Conservation (phyloP, 2,329 filamentous ascomycete species). For the Zymoseptoria pseudotritici region DNA sequence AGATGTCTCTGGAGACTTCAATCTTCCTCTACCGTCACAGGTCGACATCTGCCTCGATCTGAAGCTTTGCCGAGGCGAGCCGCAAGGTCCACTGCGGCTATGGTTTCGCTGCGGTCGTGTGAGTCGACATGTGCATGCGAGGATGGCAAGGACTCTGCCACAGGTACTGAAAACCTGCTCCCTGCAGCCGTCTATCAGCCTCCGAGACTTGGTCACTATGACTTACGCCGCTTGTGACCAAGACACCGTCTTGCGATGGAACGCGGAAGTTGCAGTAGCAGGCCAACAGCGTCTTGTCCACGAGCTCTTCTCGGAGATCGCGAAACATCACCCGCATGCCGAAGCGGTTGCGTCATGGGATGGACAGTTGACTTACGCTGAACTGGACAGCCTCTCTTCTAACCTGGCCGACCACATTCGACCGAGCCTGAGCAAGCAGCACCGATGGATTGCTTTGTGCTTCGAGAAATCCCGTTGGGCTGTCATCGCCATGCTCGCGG, state of each 20-base stretch:
- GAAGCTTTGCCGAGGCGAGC: no score
- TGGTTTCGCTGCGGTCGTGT: no score
- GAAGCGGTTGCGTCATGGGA: slow-evolving; percentile 4
- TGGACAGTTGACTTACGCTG: slow-evolving; percentile 5
- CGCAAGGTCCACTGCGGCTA: no score
- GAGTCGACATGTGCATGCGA: no score
- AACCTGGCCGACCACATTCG: slow-evolving; percentile 12
- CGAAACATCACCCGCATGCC: not conserved
- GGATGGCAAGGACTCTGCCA: no score
- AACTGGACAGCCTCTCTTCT: slow-evolving; percentile 1
- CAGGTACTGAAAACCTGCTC: no score
- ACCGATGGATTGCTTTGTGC: slow-evolving; percentile 10
- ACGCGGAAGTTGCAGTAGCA: not conserved
- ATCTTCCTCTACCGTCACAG: no score
- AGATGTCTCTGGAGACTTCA: no score
- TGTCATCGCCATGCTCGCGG: slow-evolving; percentile 31
- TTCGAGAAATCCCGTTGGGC: slow-evolving; percentile 34
- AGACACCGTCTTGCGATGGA: not conserved
- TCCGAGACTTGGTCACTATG: no score
- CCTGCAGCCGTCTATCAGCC: no score
- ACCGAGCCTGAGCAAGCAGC: slow-evolving; percentile 15
- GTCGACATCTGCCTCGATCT: no score
- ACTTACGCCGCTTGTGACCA: not conserved
- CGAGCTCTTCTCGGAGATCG: not conserved
- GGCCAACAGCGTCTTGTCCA: not conserved